Base-by-base conservation (phyloP, 305 asterid genomes). In the Ilex paraguariensis region DNA sequence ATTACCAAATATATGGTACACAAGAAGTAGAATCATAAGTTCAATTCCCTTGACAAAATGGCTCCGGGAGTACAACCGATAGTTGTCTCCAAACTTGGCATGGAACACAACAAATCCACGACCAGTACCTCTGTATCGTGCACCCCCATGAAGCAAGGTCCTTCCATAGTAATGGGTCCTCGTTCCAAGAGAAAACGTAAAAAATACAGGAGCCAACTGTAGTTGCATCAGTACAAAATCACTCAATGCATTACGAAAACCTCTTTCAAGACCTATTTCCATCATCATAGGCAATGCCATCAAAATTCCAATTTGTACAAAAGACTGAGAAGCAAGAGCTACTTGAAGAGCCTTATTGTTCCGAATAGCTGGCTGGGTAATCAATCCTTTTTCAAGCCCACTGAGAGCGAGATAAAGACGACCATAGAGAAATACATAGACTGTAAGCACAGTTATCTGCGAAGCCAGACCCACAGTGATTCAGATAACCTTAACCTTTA, bases 281-380 rank as follows among this genome's bases (percentile, higher is more conserved):
- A 93, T 93, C 95, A 93, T 90, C 99, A 93, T 93, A 49, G 99
- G 99, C 79, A 93, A 72, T 51, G 99, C 99, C 99, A 90, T 93
- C 36, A 93, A 69, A 60, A 93, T 62, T 31, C 99, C 99, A 54
- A 93, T 80, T 78, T 93, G 99, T 64, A 93, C 94, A 64, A 92
- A 86, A 56, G 98, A 90, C 62, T 92, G 98, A 69, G 97, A 93
- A 68, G 97, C 99, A 59, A 93, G 95, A 66, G 99, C 99, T 56
- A 93, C 99, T 83, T 93, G 99, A 77, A 93, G 97, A 75, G 99
- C 89, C 60, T 77, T 77, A 65, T 93, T 93, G 87, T 90, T 83
- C 53, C 84, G 85, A 70, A 93, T 86, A 54, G 97, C 99, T 7
- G 89, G 95, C 71, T 93, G 84, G 70, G 33, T 40, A 69, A 89